Conservation (phyloP, 2,329 filamentous ascomycete genomes). For the Fusarium haematococcum region DNA sequence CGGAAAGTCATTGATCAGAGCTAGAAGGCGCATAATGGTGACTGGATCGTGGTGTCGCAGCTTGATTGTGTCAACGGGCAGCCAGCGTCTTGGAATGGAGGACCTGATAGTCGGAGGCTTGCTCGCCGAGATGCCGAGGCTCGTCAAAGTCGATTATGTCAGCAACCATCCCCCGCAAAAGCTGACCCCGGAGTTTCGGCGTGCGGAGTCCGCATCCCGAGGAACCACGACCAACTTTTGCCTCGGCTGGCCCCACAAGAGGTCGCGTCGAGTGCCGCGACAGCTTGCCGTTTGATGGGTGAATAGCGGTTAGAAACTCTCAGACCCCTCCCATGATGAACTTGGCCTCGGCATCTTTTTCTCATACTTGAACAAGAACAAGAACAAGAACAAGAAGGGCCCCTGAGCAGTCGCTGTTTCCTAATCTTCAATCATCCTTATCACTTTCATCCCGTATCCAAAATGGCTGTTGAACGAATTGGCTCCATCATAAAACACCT, state of each 20-base stretch:
- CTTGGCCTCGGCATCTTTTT: slow-evolving; percentile 34
- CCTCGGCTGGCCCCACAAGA: slow-evolving; percentile 49
- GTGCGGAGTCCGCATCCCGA: slow-evolving; percentile 14
- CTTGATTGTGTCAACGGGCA: not conserved
- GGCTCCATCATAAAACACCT: slow-evolving; percentile 90
- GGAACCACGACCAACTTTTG: slow-evolving; percentile 28
- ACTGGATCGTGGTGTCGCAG: not conserved
- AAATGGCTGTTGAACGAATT: slow-evolving; percentile 87
- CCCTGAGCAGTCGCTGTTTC: slow-evolving; percentile 1
- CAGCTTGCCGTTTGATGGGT: slow-evolving; percentile 30
- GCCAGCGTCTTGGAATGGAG: not conserved
- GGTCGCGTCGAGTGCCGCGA: slow-evolving; percentile 33
- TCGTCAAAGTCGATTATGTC: not conserved
- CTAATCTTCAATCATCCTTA: slow-evolving; percentile 1
- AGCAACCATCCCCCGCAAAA: not conserved
- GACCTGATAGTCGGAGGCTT: not conserved
- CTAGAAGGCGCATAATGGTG: not conserved
- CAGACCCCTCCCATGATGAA: slow-evolving; percentile 32
- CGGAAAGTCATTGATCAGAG: not conserved
- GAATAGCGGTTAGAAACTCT: slow-evolving; percentile 19
- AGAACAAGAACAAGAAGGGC: not conserved
- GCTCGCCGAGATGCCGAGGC: not conserved
- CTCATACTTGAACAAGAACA: slow-evolving; percentile 28
- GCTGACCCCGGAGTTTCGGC: slow-evolving; percentile 36
- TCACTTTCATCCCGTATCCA: slow-evolving; percentile 40